A percentile compares a stretch with the other conserved stretches of the same genome.
Conservation (phyloP, 352 stramenopile genomes). For the Stramenopiles sp. region DNA sequence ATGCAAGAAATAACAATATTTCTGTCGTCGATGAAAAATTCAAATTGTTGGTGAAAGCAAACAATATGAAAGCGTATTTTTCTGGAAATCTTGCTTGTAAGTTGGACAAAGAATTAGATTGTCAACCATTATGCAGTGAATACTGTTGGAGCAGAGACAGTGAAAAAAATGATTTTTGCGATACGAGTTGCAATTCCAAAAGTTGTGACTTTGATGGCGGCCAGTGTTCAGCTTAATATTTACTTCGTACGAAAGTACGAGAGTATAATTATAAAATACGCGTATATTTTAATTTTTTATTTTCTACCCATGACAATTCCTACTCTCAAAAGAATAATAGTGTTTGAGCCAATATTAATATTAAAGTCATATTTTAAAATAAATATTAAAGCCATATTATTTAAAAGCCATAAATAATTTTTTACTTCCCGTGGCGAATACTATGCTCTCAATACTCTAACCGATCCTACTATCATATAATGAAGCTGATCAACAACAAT, state of each 20-base stretch:
- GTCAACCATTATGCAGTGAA: background rate
- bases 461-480: no score
- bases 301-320: no score
- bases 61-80: background rate
- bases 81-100: constrained; percentile 2
- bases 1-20: constrained; percentile 1
- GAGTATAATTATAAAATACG: background rate
- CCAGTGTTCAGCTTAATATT: background rate
- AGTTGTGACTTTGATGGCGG: background rate
- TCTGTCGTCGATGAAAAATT: background rate
- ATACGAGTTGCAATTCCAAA: background rate
- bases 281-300: no score
- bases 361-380: no score
- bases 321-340: no score
- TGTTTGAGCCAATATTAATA: no score
- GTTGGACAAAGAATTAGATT: background rate
- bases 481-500: no score
- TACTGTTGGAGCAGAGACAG: background rate
- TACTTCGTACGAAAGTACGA: no score
- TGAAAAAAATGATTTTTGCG: background rate
- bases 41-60: background rate
- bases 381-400: no score
- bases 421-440: no score
- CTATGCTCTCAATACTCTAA: no score
- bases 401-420: no score